Evolutionary conservation across 2,329 filamentous ascomycete genomes (phyloP).

Genomic region (Cryoendolithus antarcticus): DNA sequence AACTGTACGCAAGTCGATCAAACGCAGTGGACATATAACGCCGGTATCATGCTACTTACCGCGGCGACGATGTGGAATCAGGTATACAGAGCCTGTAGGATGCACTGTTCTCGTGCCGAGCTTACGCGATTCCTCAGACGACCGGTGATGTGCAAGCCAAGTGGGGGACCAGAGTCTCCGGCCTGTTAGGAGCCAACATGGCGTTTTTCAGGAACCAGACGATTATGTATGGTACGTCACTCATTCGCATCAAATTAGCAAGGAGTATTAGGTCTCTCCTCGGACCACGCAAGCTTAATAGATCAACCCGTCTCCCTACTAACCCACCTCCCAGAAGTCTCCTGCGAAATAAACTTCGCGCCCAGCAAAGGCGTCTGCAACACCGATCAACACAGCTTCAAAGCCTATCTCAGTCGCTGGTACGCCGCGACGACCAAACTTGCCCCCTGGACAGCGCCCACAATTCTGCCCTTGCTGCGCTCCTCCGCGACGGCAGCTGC

Average conservation of each 20-base stretch:
- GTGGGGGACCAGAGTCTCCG: conserved; percentile 13
- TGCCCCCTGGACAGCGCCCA: conserved; percentile 42
- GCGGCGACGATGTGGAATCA: conserved; percentile 36
- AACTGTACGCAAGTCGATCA: conserved; percentile 35
- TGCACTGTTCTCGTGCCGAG: background rate
- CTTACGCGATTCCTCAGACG: conserved; percentile 11
- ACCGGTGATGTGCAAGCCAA: conserved; percentile 11
- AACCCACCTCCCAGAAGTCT: conserved; percentile 30
- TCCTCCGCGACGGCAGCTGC: conserved; percentile 44
- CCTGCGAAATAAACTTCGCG: conserved; percentile 26
- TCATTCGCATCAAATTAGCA: background rate
- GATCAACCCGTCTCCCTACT: no score
- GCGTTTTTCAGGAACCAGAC: conserved; percentile 28
- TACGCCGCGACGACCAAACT: conserved; percentile 45
- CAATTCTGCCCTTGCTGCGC: conserved; percentile 40
- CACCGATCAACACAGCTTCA: conserved; percentile 31
- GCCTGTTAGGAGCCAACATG: conserved; percentile 17
- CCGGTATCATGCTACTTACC: conserved; percentile 35
- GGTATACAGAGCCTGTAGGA: conserved; percentile 2
- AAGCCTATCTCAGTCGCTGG: conserved; percentile 32
- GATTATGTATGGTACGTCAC: conserved; percentile 12
- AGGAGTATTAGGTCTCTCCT: no score
- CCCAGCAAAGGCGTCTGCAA: conserved; percentile 29
- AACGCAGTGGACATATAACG: conserved; percentile 36
- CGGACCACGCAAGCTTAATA: no score